Base-by-base conservation (phyloP, 2,329 filamentous ascomycete species). In the Aspergillus sp. region DNA sequence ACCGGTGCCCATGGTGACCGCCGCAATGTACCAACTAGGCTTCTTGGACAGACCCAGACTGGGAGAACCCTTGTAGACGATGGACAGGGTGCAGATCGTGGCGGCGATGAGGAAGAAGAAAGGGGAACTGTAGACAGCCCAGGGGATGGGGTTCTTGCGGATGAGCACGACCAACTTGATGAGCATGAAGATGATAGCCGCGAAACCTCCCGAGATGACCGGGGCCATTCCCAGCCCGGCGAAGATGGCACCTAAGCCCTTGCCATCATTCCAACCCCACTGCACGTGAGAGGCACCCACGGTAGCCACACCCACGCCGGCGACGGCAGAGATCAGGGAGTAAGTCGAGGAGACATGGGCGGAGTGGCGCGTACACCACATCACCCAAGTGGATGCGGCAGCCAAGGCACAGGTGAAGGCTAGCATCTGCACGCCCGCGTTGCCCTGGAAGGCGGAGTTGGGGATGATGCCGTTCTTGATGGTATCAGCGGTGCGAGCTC, bases 21-120 rank as follows among this genome's bases (percentile, higher is more conserved):
- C 77, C 10, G 82, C 88, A 62, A 92, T 85, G 70, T 85, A 92
- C 83, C 84, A 87, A 8, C 76, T 75, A 1, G 89, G 87, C 68
- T 75, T 74, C 61, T 88, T 85, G 78, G 78, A 81, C 27, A 91
- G 79, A 21, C 83, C 82, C 30, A 90, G 83, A 61, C 81, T 87
- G 23, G 90, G 89, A 8, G 89, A 91, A 32, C 90, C 90, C 82
- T 92, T 92, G 84, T 91, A 92, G 67, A 92, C 89, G 68, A 93
- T 87, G 47, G 88, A 91, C 5, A 93, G 82, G 0, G 89, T 90
- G 78, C 89, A 91, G 69, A 92, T 78, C 60, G 88, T 90, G 58
- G 83, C 88, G 58, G 90, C 88, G 61, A 92, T 84, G 58, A 92
- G 85, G 83, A 92, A 92, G 80, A 88, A 92, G 78, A 90, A 86